phyloP scores from a whole-genome alignment of 1,139 yeast species.

The Pichia sp. region DNA sequence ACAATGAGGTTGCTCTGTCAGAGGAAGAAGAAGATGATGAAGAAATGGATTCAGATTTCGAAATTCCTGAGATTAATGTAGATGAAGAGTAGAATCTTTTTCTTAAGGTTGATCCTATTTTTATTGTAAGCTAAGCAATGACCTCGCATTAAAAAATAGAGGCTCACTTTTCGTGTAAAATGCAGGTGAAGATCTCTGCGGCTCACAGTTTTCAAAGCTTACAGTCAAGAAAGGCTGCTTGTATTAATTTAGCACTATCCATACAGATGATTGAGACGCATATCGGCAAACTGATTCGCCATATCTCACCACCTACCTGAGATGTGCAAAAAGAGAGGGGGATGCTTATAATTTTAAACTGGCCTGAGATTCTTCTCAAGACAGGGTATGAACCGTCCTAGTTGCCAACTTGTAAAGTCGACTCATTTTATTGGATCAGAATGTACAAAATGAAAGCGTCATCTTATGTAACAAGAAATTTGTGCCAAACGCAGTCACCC shows the following conservation, averaged over 20 bases:
- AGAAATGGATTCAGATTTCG: slow-evolving; percentile 33
- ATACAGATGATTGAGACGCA: slow-evolving; percentile 21
- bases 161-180: background rate
- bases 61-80: slow-evolving; percentile 34
- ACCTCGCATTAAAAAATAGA: background rate
- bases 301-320: slow-evolving; percentile 15
- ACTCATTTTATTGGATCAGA: slow-evolving; percentile 25
- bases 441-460: slow-evolving; percentile 31
- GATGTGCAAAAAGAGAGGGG: slow-evolving; percentile 12
- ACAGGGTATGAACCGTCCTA: slow-evolving; percentile 13
- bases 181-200: background rate
- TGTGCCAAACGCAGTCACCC: slow-evolving; percentile 65
- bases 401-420: background rate
- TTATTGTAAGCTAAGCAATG: slow-evolving; percentile 7
- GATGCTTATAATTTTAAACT: background rate
- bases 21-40: slow-evolving; percentile 18
- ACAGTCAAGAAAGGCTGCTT: slow-evolving; percentile 1
- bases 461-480: slow-evolving; percentile 50
- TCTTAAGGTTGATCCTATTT: background rate
- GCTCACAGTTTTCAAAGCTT: slow-evolving; percentile 22
- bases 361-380: background rate
- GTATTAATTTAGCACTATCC: slow-evolving; percentile 23
- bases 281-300: background rate
- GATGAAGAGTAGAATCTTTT: slow-evolving; percentile 23
- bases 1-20: background rate